Evolutionary conservation across 495 filamentous ascomycete genomes (phyloP).

Genomic region (Lasiosphaeria miniovina): DNA sequence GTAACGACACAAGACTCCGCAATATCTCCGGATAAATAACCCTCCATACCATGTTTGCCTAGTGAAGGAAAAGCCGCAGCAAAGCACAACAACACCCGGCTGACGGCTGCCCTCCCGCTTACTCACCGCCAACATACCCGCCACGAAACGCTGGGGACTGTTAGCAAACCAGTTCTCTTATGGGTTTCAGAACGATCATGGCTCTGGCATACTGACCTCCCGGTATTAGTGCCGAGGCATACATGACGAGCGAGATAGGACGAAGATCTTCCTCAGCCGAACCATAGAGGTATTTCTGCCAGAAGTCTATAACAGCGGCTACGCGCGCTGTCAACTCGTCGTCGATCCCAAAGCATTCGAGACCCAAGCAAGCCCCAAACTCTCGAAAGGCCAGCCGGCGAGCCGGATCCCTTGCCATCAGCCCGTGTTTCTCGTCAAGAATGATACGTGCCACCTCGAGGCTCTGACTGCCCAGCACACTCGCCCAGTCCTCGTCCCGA

Average conservation of each 20-base stretch:
- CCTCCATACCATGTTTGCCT: too few relatives aligned
- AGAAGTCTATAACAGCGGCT: slow-evolving; percentile 48
- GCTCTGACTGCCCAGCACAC: slow-evolving; percentile 40
- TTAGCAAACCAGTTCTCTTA: slow-evolving; percentile 4
- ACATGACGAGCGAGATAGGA: slow-evolving; percentile 65
- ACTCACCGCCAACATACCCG: slow-evolving; percentile 9
- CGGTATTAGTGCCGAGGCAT: slow-evolving; percentile 59
- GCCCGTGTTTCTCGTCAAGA: slow-evolving; percentile 27
- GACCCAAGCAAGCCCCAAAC: slow-evolving; percentile 58
- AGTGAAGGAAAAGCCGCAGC: too few relatives aligned
- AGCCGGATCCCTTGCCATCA: slow-evolving; percentile 37
- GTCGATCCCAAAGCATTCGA: slow-evolving; percentile 51
- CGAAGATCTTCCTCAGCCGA: slow-evolving; percentile 47
- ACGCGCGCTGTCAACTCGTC: slow-evolving; percentile 39
- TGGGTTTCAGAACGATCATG: slow-evolving; percentile 6
- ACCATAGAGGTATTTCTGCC: slow-evolving; percentile 49
- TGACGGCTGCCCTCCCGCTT: not conserved
- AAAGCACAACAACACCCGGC: too few relatives aligned
- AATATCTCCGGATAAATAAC: too few relatives aligned
- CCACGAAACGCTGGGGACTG: slow-evolving; percentile 17
- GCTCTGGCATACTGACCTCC: slow-evolving; percentile 47
- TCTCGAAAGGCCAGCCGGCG: slow-evolving; percentile 61
- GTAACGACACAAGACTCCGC: too few relatives aligned
- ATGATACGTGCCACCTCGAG: slow-evolving; percentile 43
- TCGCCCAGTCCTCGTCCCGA: slow-evolving; percentile 50